phyloP scores from a whole-genome alignment of 345 rosid species.

The Populus tremula region DNA sequence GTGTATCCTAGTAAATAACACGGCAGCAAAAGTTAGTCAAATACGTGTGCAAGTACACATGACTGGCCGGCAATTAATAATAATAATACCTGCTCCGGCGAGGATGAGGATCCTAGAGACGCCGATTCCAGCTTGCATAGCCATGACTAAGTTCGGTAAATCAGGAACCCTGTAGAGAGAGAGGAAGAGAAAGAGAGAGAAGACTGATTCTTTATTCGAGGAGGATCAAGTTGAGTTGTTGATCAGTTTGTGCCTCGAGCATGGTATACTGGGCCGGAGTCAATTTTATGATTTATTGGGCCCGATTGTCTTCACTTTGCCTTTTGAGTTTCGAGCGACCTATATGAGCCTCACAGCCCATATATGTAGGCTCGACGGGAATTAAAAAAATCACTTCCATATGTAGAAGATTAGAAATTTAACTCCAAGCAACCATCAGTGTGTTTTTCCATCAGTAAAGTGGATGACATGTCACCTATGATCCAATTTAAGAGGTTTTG shows the following conservation, averaged over 20 bases:
- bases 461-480: no score
- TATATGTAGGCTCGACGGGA: neutral
- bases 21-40: neutral
- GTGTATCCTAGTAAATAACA: constrained; percentile 54
- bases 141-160: constrained; percentile 40
- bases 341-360: neutral
- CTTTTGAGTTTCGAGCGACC: neutral
- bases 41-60: neutral
- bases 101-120: constrained; percentile 63
- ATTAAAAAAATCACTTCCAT: neutral
- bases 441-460: no score
- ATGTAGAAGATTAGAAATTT: no score
- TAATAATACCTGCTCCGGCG: constrained; percentile 71
- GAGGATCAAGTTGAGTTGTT: neutral
- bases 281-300: neutral
- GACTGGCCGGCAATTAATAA: neutral
- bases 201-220: neutral
- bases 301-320: neutral
- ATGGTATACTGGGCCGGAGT: neutral
- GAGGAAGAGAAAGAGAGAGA: neutral
- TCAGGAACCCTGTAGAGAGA: constrained; percentile 3
- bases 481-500: no score
- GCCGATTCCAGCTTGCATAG: constrained; percentile 76
- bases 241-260: neutral
- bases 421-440: no score